phyloP scores from a whole-genome alignment of 1,284 basidiomycete species.

The Sporisorium scitamineum region DNA sequence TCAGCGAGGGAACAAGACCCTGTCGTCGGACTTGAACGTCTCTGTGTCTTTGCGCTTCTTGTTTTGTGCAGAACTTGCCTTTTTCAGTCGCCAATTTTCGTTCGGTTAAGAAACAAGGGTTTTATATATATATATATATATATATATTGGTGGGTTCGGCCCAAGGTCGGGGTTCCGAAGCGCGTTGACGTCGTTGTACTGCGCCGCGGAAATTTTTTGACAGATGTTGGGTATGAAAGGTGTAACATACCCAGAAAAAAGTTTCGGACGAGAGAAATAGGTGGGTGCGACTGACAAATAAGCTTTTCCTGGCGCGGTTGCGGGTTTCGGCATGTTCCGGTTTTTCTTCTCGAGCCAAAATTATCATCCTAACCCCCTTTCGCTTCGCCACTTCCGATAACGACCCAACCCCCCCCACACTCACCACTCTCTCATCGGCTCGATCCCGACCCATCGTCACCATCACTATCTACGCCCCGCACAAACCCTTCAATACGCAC shows the following conservation, averaged over 20 bases:
- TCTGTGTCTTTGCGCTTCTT: no score
- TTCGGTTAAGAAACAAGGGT: not conserved
- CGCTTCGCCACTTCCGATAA: not conserved
- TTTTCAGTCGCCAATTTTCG: no score
- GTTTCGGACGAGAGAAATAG: not conserved
- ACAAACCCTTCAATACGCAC: no score
- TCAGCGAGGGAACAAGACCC: not conserved
- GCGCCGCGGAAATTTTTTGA: not conserved
- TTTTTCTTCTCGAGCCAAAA: not conserved
- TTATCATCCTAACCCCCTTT: not conserved
- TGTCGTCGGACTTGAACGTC: not conserved
- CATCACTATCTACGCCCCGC: no score
- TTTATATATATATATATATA: no score
- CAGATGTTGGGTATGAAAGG: not conserved
- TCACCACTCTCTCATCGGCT: not conserved
- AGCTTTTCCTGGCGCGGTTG: not conserved
- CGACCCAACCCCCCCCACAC: not conserved
- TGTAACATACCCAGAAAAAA: not conserved
- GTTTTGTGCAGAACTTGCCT: no score
- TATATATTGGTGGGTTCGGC: no score
- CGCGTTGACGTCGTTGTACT: constrained; percentile 8
- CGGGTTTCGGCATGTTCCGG: not conserved
- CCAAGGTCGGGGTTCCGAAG: not conserved
- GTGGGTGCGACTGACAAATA: constrained; percentile 7
- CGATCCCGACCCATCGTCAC: no score